These are phyloP conservation scores for Oryza brachyantha DNA, from an alignment of 176 grass and related monocot genomes.

Conservation along the genomic window DNA sequence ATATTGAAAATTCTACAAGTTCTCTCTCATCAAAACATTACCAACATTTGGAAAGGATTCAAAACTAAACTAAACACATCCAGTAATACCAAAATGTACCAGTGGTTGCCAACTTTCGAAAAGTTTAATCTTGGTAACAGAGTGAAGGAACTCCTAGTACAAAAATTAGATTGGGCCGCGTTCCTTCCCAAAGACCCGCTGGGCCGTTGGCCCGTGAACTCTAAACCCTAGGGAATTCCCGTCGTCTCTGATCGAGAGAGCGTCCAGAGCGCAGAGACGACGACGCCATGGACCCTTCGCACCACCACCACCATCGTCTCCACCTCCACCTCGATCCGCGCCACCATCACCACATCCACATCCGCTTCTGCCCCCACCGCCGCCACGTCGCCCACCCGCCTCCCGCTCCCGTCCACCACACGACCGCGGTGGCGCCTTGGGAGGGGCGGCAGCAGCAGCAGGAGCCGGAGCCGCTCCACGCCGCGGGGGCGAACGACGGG, in stretches of 20 bases:
- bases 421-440: background rate
- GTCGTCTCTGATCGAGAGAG: too few relatives aligned
- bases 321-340: conserved; percentile 42
- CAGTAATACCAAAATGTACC: too few relatives aligned
- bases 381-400: conserved; percentile 4
- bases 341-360: conserved; percentile 37
- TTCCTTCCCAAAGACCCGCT: background rate
- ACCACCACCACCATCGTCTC: conserved; percentile 25
- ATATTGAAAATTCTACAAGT: too few relatives aligned
- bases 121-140: too few relatives aligned
- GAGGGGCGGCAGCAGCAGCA: conserved; percentile 7
- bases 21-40: too few relatives aligned
- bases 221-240: background rate
- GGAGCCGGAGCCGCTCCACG: background rate
- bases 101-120: too few relatives aligned
- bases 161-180: background rate
- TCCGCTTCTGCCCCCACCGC: conserved; percentile 20
- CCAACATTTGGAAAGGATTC: too few relatives aligned
- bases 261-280: too few relatives aligned
- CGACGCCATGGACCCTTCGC: conserved; percentile 25
- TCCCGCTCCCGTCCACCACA: background rate
- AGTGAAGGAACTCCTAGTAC: too few relatives aligned
- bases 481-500: too few relatives aligned
- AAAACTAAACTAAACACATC: too few relatives aligned
- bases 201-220: too few relatives aligned